Evolutionary conservation across 352 stramenopile genomes (phyloP).

Genomic region (Phytophthora pinifolia): DNA sequence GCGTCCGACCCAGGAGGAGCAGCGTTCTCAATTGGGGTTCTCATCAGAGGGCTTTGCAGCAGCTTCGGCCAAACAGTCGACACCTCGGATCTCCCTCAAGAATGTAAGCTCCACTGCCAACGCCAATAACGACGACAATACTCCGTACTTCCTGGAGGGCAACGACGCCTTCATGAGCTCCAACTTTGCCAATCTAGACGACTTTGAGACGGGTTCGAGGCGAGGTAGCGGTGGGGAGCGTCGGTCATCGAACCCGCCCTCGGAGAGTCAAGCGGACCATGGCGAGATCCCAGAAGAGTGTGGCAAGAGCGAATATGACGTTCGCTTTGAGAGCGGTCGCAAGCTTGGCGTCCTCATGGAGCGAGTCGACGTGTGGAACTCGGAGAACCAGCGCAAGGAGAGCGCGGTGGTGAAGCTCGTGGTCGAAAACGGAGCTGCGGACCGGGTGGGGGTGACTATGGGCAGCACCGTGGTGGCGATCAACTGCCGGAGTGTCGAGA

Average conservation of each 20-base stretch:
- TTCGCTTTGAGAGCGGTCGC: conserved; percentile 69
- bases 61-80: conserved; percentile 15
- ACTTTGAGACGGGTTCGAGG: conserved; percentile 31
- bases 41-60: conserved; percentile 48
- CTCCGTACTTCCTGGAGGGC: conserved; percentile 63
- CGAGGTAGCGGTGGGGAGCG: conserved; percentile 11
- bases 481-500: conserved; percentile 54
- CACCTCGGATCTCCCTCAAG: conserved; percentile 48
- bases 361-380: conserved; percentile 65
- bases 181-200: conserved; percentile 67
- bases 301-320: conserved; percentile 65
- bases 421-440: conserved; percentile 72
- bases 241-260: conserved; percentile 19
- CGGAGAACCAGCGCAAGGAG: conserved; percentile 58
- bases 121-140: conserved; percentile 38
- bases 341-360: conserved; percentile 87
- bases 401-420: conserved; percentile 80
- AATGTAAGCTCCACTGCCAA: conserved; percentile 25
- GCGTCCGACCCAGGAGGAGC: conserved; percentile 64
- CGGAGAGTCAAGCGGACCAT: conserved; percentile 8
- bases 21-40: conserved; percentile 59
- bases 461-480: conserved; percentile 77
- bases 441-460: conserved; percentile 63
- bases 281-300: conserved; percentile 39
- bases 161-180: conserved; percentile 61